Evolutionary conservation across 495 filamentous ascomycete species (phyloP).

Genomic region (Penicillium maclennaniae): DNA sequence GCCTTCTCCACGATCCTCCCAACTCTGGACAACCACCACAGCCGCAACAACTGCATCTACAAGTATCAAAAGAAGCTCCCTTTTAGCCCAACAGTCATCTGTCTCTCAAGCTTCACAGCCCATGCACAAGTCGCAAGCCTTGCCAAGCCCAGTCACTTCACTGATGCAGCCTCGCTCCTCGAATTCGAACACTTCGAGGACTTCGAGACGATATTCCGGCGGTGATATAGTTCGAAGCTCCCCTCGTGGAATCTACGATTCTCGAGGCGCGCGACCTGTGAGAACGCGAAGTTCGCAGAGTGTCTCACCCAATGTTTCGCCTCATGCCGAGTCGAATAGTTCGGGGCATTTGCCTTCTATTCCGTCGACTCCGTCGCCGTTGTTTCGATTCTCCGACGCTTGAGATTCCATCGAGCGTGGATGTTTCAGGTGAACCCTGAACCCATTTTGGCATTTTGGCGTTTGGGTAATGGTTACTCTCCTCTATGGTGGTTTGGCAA

Average conservation of each 20-base stretch:
- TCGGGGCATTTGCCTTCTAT: not conserved
- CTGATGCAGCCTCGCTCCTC: not conserved
- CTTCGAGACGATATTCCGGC: constrained; percentile 9
- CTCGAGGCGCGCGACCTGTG: not conserved
- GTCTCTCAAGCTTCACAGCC: constrained; percentile 3
- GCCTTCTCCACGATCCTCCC: not conserved
- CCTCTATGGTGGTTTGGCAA: not conserved
- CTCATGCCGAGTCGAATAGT: not conserved
- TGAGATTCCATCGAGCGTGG: not conserved
- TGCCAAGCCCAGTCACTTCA: not conserved
- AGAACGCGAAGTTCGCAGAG: not conserved
- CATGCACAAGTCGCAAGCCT: not conserved
- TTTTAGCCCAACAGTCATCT: not conserved
- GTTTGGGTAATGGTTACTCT: not conserved
- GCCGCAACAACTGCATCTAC: not conserved
- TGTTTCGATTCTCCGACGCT: constrained; percentile 10
- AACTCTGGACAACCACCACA: not conserved
- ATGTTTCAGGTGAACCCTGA: not conserved
- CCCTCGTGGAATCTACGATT: not conserved
- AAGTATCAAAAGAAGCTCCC: not conserved
- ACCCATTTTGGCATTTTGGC: not conserved
- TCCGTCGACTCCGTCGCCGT: constrained; percentile 2
- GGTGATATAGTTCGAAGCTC: not conserved
- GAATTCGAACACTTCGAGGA: constrained; percentile 5
- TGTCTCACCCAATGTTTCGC: not conserved